Evolutionary conservation across 2,329 filamentous ascomycete species (phyloP).

Genomic region (Alternaria sp.): DNA sequence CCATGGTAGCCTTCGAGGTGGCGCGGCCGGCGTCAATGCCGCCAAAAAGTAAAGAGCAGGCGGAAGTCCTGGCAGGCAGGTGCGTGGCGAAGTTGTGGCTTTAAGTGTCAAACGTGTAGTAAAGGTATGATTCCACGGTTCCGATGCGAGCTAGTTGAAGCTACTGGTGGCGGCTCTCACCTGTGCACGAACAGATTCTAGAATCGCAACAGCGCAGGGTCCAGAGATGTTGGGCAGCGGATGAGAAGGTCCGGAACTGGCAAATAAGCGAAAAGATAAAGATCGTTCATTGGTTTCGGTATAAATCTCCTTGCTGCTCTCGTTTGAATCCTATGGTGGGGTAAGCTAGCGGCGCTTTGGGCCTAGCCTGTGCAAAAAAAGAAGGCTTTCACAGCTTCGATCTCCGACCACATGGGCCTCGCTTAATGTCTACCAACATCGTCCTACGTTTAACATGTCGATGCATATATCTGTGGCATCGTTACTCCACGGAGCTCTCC

Average conservation of each 20-base stretch:
- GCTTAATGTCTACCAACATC: neutral
- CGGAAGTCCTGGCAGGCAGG: neutral
- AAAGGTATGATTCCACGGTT: neutral
- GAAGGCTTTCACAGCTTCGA: neutral
- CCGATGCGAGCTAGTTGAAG: neutral
- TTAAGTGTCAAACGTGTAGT: neutral
- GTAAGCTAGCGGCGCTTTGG: neutral
- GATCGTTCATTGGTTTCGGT: neutral
- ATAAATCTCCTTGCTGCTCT: neutral
- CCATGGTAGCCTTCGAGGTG: slow-evolving; percentile 21
- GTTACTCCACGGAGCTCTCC: no score
- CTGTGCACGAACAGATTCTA: neutral
- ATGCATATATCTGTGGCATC: no score
- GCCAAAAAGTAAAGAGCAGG: neutral
- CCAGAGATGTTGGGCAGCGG: neutral
- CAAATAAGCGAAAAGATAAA: neutral
- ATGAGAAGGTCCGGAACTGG: neutral
- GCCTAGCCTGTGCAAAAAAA: neutral
- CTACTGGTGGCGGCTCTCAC: neutral
- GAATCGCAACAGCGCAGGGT: neutral
- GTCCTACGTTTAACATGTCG: neutral
- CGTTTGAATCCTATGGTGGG: neutral
- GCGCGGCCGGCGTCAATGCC: neutral
- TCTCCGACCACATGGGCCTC: neutral
- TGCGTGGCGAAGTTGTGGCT: neutral